A percentile compares a stretch with the other conserved stretches of the same genome.
Conservation (phyloP, 495 filamentous ascomycete species). For the Bryoglossum gracile region DNA sequence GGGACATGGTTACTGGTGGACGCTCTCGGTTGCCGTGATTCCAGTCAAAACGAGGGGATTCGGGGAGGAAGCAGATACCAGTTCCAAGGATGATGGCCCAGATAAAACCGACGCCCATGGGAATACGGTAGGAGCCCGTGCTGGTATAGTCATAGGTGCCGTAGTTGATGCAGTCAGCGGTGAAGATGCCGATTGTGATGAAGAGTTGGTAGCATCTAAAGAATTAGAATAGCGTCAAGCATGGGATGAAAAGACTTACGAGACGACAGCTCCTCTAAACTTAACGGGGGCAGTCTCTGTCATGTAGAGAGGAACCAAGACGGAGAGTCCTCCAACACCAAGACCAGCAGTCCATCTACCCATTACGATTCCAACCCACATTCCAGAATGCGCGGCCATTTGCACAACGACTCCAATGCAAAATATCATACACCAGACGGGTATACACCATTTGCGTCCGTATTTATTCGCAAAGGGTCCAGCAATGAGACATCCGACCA, state of each 20-base stretch:
- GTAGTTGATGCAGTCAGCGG: constrained; percentile 74
- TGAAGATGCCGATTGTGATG: constrained; percentile 80
- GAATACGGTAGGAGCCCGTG: constrained; percentile 68
- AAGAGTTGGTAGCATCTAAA: constrained; percentile 71
- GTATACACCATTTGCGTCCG: constrained; percentile 65
- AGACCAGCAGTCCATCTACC: constrained; percentile 57
- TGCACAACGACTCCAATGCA: constrained; percentile 73
- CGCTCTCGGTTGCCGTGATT: constrained; percentile 54
- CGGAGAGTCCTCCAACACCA: constrained; percentile 64
- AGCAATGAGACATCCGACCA: constrained; percentile 69
- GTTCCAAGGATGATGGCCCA: constrained; percentile 67
- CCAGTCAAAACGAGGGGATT: constrained; percentile 64
- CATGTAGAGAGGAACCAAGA: constrained; percentile 69
- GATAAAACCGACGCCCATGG: constrained; percentile 72
- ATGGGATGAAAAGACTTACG: constrained; percentile 21
- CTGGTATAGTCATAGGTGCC: constrained; percentile 49
- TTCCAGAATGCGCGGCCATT: constrained; percentile 48
- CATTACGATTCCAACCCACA: constrained; percentile 55
- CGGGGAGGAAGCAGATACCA: constrained; percentile 65
- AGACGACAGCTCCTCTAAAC: constrained; percentile 61
- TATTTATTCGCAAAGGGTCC: constrained; percentile 62
- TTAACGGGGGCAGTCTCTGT: constrained; percentile 58
- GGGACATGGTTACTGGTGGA: constrained; percentile 61
- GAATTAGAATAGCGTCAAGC: constrained; percentile 4
- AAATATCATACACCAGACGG: constrained; percentile 61